A percentile compares a stretch with the other conserved stretches of the same genome.
Conservation (phyloP, 2,329 filamentous ascomycete genomes). For the Scedosporium minutisporum region DNA sequence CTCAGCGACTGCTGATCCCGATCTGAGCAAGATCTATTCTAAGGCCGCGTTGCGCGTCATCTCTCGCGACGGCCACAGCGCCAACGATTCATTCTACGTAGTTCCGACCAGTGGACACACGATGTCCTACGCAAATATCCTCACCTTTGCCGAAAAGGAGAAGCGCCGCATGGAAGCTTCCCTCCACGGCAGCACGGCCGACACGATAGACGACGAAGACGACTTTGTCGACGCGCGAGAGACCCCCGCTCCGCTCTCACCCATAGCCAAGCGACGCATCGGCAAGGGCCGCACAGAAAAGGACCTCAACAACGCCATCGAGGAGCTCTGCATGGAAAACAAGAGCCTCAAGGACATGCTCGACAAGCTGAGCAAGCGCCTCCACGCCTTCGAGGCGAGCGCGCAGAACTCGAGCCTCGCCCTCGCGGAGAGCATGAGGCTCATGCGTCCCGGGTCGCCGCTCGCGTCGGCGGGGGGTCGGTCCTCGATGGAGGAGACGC, state of each 20-base stretch:
- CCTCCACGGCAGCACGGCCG: constrained; percentile 39
- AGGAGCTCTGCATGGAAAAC: constrained; percentile 86
- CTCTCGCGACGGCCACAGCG: constrained; percentile 54
- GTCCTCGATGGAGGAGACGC: constrained; percentile 15
- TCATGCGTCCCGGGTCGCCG: constrained; percentile 49
- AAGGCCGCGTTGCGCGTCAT: constrained; percentile 74
- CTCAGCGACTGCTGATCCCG: constrained; percentile 45
- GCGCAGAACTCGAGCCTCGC: constrained; percentile 81
- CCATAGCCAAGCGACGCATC: constrained; percentile 29
- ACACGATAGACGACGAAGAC: constrained; percentile 54
- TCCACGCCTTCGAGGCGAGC: constrained; percentile 90
- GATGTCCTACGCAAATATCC: constrained; percentile 84
- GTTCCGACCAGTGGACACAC: constrained; percentile 88
- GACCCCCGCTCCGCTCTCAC: constrained; percentile 38
- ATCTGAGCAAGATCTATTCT: constrained; percentile 77
- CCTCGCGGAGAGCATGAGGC: constrained; percentile 71
- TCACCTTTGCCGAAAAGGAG: constrained; percentile 60
- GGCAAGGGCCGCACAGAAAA: constrained; percentile 31
- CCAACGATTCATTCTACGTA: constrained; percentile 80
- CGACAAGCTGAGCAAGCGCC: constrained; percentile 73
- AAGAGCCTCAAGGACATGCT: constrained; percentile 73
- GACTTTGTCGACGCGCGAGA: constrained; percentile 86
- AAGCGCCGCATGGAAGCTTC: constrained; percentile 49
- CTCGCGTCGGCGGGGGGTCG: constrained; percentile 4
- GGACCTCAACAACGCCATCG: constrained; percentile 57